These are phyloP conservation scores for Lachancea sp. DNA, from an alignment of 805 yeast genomes.

Conservation along the genomic window DNA sequence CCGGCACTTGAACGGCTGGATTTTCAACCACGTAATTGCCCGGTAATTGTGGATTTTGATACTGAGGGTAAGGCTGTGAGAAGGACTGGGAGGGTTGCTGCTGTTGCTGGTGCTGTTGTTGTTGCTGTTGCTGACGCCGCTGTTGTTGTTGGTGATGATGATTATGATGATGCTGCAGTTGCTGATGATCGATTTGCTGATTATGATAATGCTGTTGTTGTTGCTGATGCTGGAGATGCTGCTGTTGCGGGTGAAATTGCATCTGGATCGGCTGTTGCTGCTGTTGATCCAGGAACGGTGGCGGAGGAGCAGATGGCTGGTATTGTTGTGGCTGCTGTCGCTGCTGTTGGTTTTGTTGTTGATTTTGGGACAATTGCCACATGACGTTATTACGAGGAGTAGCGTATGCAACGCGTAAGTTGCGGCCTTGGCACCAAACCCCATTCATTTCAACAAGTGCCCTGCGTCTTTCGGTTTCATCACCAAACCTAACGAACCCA, in stretches of 20 bases:
- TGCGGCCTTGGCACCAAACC: constrained; percentile 72
- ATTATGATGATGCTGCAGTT: constrained; percentile 3
- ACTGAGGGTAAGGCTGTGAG: not conserved
- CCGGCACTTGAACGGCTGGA: not conserved
- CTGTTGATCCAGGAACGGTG: not conserved
- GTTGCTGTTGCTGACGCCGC: constrained; percentile 4
- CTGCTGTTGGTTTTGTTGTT: constrained; percentile 19
- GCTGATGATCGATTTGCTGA: constrained; percentile 1
- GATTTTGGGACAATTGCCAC: constrained; percentile 19
- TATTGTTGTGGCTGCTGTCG: constrained; percentile 10
- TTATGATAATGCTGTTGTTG: constrained; percentile 8
- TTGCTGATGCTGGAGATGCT: constrained; percentile 6
- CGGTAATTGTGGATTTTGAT: not conserved
- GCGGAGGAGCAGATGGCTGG: too few species aligned
- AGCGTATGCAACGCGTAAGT: constrained; percentile 70
- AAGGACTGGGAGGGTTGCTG: not conserved
- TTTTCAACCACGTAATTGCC: constrained; percentile 1
- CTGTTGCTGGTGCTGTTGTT: constrained; percentile 11
- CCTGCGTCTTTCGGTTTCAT: constrained; percentile 58
- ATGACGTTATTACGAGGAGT: constrained; percentile 53
- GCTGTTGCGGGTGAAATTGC: not conserved
- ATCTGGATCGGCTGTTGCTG: constrained; percentile 10
- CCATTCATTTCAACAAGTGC: constrained; percentile 75
- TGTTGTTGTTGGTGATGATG: constrained; percentile 1
- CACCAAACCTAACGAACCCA: constrained; percentile 73